These are phyloP conservation scores for Hortiboletus flavorubellus DNA, from an alignment of 768 basidiomycete genomes.

Conservation along the genomic window DNA sequence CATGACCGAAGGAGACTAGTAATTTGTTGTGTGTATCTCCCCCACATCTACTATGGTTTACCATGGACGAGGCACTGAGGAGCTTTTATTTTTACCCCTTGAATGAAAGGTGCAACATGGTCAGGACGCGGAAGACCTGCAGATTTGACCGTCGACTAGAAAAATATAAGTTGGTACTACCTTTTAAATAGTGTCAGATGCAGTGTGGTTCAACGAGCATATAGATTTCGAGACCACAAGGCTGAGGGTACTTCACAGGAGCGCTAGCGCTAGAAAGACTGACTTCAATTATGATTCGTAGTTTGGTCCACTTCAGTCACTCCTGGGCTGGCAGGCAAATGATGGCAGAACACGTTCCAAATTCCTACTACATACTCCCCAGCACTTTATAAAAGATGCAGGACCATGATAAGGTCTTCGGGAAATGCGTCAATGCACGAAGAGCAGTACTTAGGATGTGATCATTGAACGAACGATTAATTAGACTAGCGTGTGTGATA, in stretches of 20 bases:
- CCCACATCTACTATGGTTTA: background rate
- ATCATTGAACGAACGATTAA: background rate
- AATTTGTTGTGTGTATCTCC: conserved; percentile 3
- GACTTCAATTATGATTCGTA: background rate
- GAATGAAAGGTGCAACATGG: background rate
- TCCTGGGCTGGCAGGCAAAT: background rate
- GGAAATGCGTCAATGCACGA: background rate
- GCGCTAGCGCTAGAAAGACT: no score
- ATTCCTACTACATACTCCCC: background rate
- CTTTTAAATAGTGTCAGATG: background rate
- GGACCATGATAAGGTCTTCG: no score
- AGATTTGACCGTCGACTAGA: background rate
- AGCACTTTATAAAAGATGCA: background rate
- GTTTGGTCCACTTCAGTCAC: background rate
- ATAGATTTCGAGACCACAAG: no score
- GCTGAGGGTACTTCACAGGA: background rate
- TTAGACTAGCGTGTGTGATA: conserved; percentile 6
- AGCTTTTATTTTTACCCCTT: background rate
- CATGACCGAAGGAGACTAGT: conserved; percentile 70
- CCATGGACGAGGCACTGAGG: background rate
- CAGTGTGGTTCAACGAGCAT: no score
- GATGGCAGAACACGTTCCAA: no score
- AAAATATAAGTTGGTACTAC: background rate
- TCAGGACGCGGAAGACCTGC: no score
- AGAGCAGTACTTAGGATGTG: background rate